Base-by-base conservation (phyloP, 2,329 filamentous ascomycete genomes). In the Erysiphe pulchra region DNA sequence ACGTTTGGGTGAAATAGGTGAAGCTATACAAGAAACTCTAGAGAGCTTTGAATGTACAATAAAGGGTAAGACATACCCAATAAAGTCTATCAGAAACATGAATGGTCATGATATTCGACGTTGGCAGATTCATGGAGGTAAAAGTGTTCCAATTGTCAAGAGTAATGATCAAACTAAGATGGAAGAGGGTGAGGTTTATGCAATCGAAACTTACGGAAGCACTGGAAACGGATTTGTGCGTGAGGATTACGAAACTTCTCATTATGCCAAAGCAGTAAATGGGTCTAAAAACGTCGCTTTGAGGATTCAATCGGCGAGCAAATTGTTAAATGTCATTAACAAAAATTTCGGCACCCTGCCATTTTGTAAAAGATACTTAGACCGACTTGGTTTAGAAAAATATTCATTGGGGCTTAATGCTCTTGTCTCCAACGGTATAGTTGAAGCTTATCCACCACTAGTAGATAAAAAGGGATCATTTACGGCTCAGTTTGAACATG, bases 321-420 rank as follows among this genome's bases (percentile, higher is more conserved):
- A 76, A 47, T 68, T 95, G 47, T 68, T 93, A 53, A 90, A 72
- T 55, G 78, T 84, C 32, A 94, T 95, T 61, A 90, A 83, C 64
- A 92, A 92, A 70, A 93, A 93, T 63, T 95, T 94, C 60, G 83
- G 84, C 52, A 93, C 85, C 1, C 63, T 95, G 53, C 85, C 85
- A 1, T 95, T 85, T 62, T 93, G 84, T 62, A 71, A 86, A 51
- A 75, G 86, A 53, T 94, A 93, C 60, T 68, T 95, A 48, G 86
- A 94, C 63, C 78, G 86, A 46, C 63, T 94, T 16, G 86, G 87
- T 24, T 81, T 92, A 60, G 84, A 94, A 50, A 93, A 93, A 62
- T 94, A 95, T 59, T 71, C 93, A 34, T 69, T 93, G 7, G 86
- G 86, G 41, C 66, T 94, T 60, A 93, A 92, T 63, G 87, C 77